Evolutionary conservation across 306 rosid genomes (phyloP).

Genomic region (Gillenia trifoliata): DNA sequence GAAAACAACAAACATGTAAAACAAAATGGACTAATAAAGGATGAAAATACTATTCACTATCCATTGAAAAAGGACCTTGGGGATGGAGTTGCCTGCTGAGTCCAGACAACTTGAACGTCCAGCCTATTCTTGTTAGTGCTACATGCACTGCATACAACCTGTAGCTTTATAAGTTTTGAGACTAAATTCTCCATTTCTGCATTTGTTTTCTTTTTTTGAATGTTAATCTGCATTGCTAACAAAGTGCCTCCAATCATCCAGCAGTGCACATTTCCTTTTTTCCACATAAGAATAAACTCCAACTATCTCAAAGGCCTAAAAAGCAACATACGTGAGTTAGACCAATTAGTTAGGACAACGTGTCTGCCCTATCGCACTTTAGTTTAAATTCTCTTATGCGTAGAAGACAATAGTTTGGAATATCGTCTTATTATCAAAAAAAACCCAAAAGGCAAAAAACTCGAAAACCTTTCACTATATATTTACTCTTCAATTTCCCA

Average conservation of each 20-base stretch:
- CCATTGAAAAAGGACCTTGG: background rate
- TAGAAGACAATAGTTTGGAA: too few relatives aligned
- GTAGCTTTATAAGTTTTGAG: too few relatives aligned
- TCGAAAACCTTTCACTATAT: background rate
- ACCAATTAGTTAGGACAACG: too few relatives aligned
- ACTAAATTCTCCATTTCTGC: background rate
- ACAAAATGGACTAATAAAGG: background rate
- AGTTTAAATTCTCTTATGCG: too few relatives aligned
- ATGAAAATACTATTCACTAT: background rate
- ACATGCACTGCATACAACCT: background rate
- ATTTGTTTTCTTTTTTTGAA: too few relatives aligned
- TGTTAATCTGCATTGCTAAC: too few relatives aligned
- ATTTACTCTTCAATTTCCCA: background rate
- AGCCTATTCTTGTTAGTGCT: background rate
- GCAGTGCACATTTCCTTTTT: background rate
- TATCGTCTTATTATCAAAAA: too few relatives aligned
- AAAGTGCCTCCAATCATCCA: background rate
- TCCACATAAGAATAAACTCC: background rate
- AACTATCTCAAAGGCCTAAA: background rate
- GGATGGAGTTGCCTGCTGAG: background rate
- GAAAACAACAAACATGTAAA: background rate
- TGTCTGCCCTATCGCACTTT: too few relatives aligned
- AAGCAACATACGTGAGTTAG: too few relatives aligned
- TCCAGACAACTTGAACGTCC: background rate
- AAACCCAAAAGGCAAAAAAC: background rate